Evolutionary conservation across 306 rosid genomes (phyloP).

Genomic region (Rubus parviflorus): DNA sequence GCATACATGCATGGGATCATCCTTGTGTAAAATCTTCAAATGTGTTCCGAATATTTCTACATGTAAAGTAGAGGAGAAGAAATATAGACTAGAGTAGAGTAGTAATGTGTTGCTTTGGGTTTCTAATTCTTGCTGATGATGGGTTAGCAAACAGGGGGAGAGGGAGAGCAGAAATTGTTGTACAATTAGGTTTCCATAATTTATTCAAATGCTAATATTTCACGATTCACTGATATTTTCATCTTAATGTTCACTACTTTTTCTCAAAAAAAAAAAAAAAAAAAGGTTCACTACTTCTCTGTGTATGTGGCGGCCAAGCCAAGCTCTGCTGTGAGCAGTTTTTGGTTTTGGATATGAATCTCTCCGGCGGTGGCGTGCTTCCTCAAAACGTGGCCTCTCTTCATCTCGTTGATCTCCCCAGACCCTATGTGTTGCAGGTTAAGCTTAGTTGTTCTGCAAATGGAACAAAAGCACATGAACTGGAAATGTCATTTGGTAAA

Average conservation of each 20-base stretch:
- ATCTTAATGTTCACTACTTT: too few relatives aligned
- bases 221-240: too few relatives aligned
- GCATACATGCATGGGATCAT: slow-evolving; percentile 37
- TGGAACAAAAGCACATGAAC: neutral
- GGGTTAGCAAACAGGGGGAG: too few relatives aligned
- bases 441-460: neutral
- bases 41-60: neutral
- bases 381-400: slow-evolving; percentile 67
- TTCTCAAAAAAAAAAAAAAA: too few relatives aligned
- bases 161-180: too few relatives aligned
- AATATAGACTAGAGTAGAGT: neutral
- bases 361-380: slow-evolving; percentile 59
- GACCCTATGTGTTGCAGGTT: slow-evolving; percentile 87
- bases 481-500: too few relatives aligned
- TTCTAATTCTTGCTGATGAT: too few relatives aligned
- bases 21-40: slow-evolving; percentile 54
- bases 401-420: slow-evolving; percentile 70
- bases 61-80: slow-evolving; percentile 3
- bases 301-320: slow-evolving; percentile 50
- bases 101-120: neutral
- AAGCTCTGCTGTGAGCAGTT: slow-evolving; percentile 77
- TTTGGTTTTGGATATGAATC: slow-evolving; percentile 65
- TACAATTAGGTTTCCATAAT: too few relatives aligned
- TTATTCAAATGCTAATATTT: too few relatives aligned
- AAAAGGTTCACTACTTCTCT: too few relatives aligned